phyloP scores from a whole-genome alignment of 768 basidiomycete species.

The Trametes villosa region DNA sequence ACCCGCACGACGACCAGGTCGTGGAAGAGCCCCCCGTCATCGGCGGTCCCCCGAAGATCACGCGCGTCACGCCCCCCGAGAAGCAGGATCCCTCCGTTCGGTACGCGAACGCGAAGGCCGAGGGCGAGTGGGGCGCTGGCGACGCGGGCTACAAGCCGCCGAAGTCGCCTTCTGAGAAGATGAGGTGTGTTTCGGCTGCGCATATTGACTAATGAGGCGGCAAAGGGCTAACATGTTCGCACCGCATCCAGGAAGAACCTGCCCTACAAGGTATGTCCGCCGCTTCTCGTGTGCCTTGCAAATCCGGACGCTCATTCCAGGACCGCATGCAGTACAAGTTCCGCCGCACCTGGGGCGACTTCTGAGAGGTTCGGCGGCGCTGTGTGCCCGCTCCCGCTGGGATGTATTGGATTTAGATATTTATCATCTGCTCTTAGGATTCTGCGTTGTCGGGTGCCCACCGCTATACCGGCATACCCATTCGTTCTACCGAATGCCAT shows the following conservation, averaged over 20 bases:
- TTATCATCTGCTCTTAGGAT: conserved; percentile 4
- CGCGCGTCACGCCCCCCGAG: conserved; percentile 64
- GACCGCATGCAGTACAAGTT: conserved; percentile 86
- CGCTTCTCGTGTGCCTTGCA: conserved; percentile 7
- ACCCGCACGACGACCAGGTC: conserved; percentile 13
- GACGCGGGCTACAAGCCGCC: conserved; percentile 34
- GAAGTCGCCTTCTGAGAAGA: conserved; percentile 53
- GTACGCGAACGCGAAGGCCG: conserved; percentile 56
- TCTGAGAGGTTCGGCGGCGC: conserved; percentile 44
- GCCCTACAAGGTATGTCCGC: conserved; percentile 78
- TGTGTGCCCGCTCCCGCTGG: not conserved
- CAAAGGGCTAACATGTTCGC: not conserved
- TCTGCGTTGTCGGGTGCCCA: not conserved
- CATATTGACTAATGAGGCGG: not conserved
- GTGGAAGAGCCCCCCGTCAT: conserved; percentile 11
- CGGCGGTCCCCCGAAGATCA: conserved; percentile 49
- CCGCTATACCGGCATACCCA: not conserved
- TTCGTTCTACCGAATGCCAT: not conserved
- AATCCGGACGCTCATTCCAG: conserved; percentile 53
- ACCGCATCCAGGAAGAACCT: conserved; percentile 61
- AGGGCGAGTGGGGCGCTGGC: conserved; percentile 66
- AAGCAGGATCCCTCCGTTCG: conserved; percentile 69
- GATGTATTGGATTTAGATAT: conserved; percentile 6
- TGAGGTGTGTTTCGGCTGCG: conserved; percentile 53
- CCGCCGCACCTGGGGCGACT: conserved; percentile 86